Percentiles rank a stretch among this genome's conserved stretches.
Evolutionary conservation across 768 basidiomycete species (phyloP).

Genomic region (Auriculariales sp.): DNA sequence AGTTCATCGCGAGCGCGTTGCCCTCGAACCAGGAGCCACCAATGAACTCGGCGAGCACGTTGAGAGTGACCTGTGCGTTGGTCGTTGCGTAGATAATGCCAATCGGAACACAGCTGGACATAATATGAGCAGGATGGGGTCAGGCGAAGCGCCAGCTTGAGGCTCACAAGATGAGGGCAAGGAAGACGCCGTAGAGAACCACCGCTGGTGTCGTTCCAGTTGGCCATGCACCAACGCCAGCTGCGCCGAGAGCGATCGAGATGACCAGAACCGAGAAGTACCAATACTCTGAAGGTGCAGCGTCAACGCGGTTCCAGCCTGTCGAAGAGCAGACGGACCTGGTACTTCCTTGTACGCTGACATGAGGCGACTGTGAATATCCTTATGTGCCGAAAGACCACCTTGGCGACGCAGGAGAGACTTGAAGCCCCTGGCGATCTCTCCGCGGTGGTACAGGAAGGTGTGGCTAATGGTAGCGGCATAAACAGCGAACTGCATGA

Average conservation of each 20-base stretch:
- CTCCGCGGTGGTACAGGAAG: conserved; percentile 41
- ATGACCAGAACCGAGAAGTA: conserved; percentile 23
- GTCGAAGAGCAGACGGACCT: no score
- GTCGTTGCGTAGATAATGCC: conserved; percentile 22
- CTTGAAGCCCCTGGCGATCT: conserved; percentile 36
- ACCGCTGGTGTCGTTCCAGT: conserved; percentile 9
- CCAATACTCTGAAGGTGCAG: no score
- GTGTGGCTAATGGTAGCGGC: conserved; percentile 26
- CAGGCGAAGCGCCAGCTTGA: no score
- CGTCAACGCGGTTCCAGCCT: no score
- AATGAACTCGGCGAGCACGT: conserved; percentile 26
- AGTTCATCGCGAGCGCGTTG: conserved; percentile 20
- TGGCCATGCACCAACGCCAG: conserved; percentile 16
- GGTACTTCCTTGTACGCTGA: conserved; percentile 41
- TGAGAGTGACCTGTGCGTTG: conserved; percentile 20
- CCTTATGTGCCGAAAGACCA: conserved; percentile 32
- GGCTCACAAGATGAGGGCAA: conserved; percentile 9
- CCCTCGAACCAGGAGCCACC: conserved; percentile 20
- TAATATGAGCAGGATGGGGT: no score
- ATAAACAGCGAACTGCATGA: conserved; percentile 25
- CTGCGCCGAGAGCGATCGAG: conserved; percentile 17
- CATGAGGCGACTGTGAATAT: conserved; percentile 50
- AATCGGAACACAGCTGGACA: conserved; percentile 6
- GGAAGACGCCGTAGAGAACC: conserved; percentile 6
- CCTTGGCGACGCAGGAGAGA: conserved; percentile 50